phyloP scores from a whole-genome alignment of 78 protist species.

The Dictyostelium capitatum region DNA sequence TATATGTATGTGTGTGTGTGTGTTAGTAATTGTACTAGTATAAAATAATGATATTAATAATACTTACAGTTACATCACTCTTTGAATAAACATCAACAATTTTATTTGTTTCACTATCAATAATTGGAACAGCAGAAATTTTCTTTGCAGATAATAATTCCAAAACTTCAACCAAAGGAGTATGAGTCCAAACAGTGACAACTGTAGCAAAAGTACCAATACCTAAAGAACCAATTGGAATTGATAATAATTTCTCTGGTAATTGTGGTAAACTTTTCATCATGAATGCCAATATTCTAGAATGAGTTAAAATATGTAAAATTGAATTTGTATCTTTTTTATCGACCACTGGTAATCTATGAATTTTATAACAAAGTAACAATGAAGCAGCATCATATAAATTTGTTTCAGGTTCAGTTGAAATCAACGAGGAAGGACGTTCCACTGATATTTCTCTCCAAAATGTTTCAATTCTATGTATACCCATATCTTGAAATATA shows the following conservation, averaged over 20 bases:
- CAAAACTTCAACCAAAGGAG: slow-evolving; percentile 67
- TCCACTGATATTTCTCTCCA: slow-evolving; percentile 78
- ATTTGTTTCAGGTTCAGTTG: slow-evolving; percentile 73
- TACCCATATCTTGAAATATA: slow-evolving; percentile 81
- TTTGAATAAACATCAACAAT: slow-evolving; percentile 83
- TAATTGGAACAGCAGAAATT: slow-evolving; percentile 80
- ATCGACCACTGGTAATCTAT: slow-evolving; percentile 77
- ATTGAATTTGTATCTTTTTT: slow-evolving; percentile 74
- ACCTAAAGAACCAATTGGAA: slow-evolving; percentile 60
- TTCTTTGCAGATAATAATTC: slow-evolving; percentile 57
- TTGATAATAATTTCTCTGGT: slow-evolving; percentile 58
- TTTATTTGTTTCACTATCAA: slow-evolving; percentile 59
- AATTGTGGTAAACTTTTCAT: slow-evolving; percentile 71
- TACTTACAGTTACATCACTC: slow-evolving; percentile 82
- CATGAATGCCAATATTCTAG: slow-evolving; percentile 79
- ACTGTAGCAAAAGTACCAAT: slow-evolving; percentile 77
- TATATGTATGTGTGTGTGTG: neutral
- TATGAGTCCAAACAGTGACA: slow-evolving; percentile 44
- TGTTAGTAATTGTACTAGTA: too few species aligned
- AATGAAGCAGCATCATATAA: slow-evolving; percentile 64
- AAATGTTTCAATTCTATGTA: slow-evolving; percentile 77
- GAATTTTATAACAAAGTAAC: slow-evolving; percentile 52
- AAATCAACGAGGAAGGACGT: slow-evolving; percentile 43
- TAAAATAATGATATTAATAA: neutral
- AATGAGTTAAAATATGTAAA: slow-evolving; percentile 81